A percentile compares a stretch with the other conserved stretches of the same genome.
Conservation (phyloP, 2,329 filamentous ascomycete species). For the Neurospora crassa region DNA sequence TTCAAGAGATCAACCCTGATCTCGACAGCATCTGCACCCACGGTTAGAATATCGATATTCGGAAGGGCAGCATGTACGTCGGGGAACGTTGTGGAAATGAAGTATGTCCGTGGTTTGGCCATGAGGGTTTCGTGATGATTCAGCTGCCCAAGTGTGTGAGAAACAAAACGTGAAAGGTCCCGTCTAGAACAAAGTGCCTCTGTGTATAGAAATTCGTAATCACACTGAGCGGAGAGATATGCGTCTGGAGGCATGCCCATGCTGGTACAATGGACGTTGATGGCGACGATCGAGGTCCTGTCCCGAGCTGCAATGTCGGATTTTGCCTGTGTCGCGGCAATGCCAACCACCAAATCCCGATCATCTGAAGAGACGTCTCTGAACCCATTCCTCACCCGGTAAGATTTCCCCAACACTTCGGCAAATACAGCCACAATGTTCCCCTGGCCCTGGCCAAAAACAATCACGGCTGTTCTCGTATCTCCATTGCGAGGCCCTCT, state of each 20-base stretch:
- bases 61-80: slow-evolving; percentile 75
- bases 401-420: slow-evolving; percentile 68
- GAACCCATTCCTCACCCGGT: slow-evolving; percentile 48
- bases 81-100: slow-evolving; percentile 82
- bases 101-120: slow-evolving; percentile 69
- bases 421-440: slow-evolving; percentile 66
- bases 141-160: slow-evolving; percentile 70
- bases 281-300: slow-evolving; percentile 50
- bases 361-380: slow-evolving; percentile 43
- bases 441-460: slow-evolving; percentile 64
- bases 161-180: slow-evolving; percentile 69
- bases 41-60: slow-evolving; percentile 78
- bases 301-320: slow-evolving; percentile 49
- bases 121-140: slow-evolving; percentile 68
- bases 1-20: slow-evolving; percentile 73
- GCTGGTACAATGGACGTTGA: slow-evolving; percentile 70
- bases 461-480: slow-evolving; percentile 51
- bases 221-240: slow-evolving; percentile 56
- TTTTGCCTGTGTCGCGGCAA: slow-evolving; percentile 48
- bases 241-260: slow-evolving; percentile 60
- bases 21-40: slow-evolving; percentile 79
- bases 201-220: slow-evolving; percentile 83
- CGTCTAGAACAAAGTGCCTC: slow-evolving; percentile 61
- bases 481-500: slow-evolving; percentile 43
- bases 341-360: slow-evolving; percentile 57